Evolutionary conservation across 163 green algal genomes (phyloP).

Genomic region (Chlamydomonas reinhardtii): DNA sequence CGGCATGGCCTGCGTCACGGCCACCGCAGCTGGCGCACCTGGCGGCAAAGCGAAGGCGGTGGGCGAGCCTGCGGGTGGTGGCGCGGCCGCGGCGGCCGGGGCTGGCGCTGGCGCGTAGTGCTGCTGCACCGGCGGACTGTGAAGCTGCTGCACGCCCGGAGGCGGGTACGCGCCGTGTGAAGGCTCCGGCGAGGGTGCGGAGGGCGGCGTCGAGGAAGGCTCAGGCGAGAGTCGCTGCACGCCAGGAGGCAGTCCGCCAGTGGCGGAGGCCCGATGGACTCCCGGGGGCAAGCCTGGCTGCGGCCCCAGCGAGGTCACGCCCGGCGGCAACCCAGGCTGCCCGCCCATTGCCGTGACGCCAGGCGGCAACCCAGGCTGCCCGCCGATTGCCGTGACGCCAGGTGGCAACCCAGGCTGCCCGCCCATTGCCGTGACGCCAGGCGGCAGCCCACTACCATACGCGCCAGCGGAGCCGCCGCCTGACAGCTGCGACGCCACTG

Average conservation of each 20-base stretch:
- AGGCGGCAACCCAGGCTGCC: constrained; percentile 11
- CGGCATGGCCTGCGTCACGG: not conserved
- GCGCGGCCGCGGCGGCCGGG: not conserved
- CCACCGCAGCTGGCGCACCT: not conserved
- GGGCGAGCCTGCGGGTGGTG: not conserved
- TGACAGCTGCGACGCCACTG: constrained; percentile 1
- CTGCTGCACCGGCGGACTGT: constrained; percentile 7
- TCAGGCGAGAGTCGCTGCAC: not conserved
- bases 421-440: constrained; percentile 16
- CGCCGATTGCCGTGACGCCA: constrained; percentile 2
- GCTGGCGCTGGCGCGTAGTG: not conserved
- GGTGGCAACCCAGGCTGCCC: not conserved
- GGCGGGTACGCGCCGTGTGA: not conserved
- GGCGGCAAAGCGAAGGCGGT: constrained; percentile 9
- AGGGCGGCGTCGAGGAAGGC: not conserved
- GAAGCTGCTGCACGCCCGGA: constrained; percentile 12
- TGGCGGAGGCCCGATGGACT: too few relatives aligned
- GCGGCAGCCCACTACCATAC: not conserved
- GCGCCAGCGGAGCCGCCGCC: not conserved
- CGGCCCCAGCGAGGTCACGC: not conserved
- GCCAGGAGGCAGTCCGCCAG: too few relatives aligned
- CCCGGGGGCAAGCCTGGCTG: not conserved
- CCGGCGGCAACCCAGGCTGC: not conserved
- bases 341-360: constrained; percentile 4
- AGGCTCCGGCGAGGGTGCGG: not conserved